These are phyloP conservation scores for Cyclostephanos tholiformis DNA, from an alignment of 108 stramenopile species.

Conservation along the genomic window DNA sequence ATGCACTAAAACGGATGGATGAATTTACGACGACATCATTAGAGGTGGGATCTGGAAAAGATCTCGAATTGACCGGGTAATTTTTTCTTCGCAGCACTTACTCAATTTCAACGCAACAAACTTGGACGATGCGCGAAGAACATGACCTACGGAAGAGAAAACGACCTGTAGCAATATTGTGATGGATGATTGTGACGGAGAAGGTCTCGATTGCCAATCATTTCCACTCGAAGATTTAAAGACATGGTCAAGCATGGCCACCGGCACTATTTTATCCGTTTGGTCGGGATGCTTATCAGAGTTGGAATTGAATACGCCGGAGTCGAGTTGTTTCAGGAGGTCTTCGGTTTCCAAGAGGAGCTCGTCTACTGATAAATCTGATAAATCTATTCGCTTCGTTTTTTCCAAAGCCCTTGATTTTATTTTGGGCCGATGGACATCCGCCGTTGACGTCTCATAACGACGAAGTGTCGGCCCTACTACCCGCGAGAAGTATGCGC, in stretches of 20 bases:
- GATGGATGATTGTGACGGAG: constrained; percentile 61
- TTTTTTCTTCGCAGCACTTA: not conserved
- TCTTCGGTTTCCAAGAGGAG: constrained; percentile 48
- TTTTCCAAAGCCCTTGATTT: not conserved
- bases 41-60: not conserved
- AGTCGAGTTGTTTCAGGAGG: constrained; percentile 57
- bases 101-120: constrained; percentile 85
- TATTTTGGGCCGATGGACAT: constrained; percentile 17
- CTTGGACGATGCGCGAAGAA: constrained; percentile 86
- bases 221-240: constrained; percentile 19
- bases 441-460: constrained; percentile 17
- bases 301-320: constrained; percentile 47
- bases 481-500: constrained; percentile 60
- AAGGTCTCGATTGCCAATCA: constrained; percentile 15
- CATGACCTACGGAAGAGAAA: constrained; percentile 85
- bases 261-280: constrained; percentile 47
- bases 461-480: constrained; percentile 53
- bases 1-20: constrained; percentile 36
- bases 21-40: not conserved
- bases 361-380: constrained; percentile 36
- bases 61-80: not conserved
- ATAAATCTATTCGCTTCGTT: constrained; percentile 1
- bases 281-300: not conserved
- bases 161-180: constrained; percentile 88
- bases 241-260: constrained; percentile 43